Evolutionary conservation across 305 asterid genomes (phyloP).

Genomic region (Petunia hybrid): DNA sequence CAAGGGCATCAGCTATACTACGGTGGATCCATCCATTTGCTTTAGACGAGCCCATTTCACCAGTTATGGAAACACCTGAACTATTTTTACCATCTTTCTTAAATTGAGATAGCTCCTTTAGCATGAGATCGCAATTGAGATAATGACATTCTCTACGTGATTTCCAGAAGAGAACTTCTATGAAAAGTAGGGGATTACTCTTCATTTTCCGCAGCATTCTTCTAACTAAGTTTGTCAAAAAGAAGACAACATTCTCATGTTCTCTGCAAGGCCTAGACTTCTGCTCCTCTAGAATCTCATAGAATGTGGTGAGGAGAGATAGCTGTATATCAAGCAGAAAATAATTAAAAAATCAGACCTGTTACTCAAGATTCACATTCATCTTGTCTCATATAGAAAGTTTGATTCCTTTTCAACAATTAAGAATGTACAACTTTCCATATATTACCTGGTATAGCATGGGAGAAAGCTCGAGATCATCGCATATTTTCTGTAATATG

Average conservation of each 20-base stretch:
- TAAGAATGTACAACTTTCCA: constrained; percentile 8
- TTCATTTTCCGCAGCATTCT: constrained; percentile 93
- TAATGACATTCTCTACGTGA: constrained; percentile 83
- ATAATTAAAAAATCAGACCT: constrained; percentile 7
- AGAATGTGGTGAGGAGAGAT: constrained; percentile 78
- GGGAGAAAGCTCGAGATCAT: constrained; percentile 92
- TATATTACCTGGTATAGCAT: constrained; percentile 92
- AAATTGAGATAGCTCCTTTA: constrained; percentile 68
- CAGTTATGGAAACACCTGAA: constrained; percentile 45
- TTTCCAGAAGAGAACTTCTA: constrained; percentile 84
- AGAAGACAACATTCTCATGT: constrained; percentile 75
- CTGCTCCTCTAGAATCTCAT: constrained; percentile 92
- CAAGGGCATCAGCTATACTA: constrained; percentile 95
- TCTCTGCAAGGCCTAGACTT: constrained; percentile 77
- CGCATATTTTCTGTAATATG: constrained; percentile 77
- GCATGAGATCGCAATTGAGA: constrained; percentile 81
- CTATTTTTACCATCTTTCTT: constrained; percentile 50
- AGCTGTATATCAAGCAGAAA: constrained; percentile 59
- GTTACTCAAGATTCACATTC: constrained; percentile 11
- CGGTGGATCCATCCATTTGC: constrained; percentile 67
- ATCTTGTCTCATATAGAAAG: constrained; percentile 14
- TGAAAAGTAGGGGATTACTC: constrained; percentile 82
- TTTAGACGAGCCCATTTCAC: constrained; percentile 56
- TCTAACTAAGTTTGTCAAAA: constrained; percentile 76
- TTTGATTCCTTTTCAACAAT: constrained; percentile 22